Conservation (phyloP, 495 filamentous ascomycete genomes). For the Neurospora discreta region DNA sequence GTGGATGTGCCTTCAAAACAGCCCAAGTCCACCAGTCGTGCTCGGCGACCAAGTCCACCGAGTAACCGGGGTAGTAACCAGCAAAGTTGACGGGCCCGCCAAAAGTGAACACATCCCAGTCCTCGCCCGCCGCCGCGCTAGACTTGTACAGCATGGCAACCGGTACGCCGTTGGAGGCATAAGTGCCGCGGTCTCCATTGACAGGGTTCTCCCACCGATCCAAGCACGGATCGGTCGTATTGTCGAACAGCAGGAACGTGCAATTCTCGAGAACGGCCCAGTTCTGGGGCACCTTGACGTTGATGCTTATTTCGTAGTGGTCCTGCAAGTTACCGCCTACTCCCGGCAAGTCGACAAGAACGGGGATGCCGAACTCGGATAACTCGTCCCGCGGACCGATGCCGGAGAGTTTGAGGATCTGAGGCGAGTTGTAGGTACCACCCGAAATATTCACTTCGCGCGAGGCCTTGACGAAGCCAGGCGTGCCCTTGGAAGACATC, state of each 20-base stretch:
- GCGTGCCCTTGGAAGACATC: constrained; percentile 18
- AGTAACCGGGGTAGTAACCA: constrained; percentile 39
- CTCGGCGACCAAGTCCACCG: constrained; percentile 15
- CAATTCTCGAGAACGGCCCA: constrained; percentile 35
- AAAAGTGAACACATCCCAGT: constrained; percentile 41
- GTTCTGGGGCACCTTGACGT: constrained; percentile 31
- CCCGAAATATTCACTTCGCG: constrained; percentile 54
- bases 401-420: constrained; percentile 53
- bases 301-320: constrained; percentile 45
- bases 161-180: constrained; percentile 37
- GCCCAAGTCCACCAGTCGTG: constrained; percentile 38
- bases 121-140: constrained; percentile 21
- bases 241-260: constrained; percentile 30
- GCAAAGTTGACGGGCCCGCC: constrained; percentile 43
- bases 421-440: constrained; percentile 50
- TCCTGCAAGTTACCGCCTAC: constrained; percentile 61
- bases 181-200: constrained; percentile 34
- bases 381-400: constrained; percentile 45
- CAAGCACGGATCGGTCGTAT: constrained; percentile 36
- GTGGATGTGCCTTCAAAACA: constrained; percentile 39
- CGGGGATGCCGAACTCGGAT: constrained; percentile 32
- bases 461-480: constrained; percentile 36
- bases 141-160: constrained; percentile 37
- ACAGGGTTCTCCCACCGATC: constrained; percentile 30
- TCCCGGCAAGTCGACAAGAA: constrained; percentile 44